Conservation (phyloP, 1,139 yeast genomes). For the Debaryomycetaceae sp. region DNA sequence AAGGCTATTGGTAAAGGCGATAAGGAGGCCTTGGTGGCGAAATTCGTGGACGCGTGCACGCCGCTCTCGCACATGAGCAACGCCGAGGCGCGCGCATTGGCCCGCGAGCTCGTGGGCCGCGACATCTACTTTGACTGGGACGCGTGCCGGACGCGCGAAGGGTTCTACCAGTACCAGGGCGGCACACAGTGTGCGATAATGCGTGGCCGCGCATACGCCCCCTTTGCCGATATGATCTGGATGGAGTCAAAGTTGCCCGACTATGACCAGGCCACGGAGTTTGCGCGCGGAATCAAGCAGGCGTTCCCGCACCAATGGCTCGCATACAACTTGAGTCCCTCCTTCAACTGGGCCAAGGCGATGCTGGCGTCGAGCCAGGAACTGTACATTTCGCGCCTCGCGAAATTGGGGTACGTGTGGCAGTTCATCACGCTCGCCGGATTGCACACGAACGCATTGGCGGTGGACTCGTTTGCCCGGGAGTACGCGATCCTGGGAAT, state of each 20-base stretch:
- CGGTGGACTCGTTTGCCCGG: slow-evolving; percentile 76
- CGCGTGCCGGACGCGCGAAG: slow-evolving; percentile 91
- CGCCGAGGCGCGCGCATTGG: slow-evolving; percentile 71
- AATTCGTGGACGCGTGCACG: slow-evolving; percentile 59
- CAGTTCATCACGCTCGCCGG: slow-evolving; percentile 98
- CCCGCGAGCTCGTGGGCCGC: slow-evolving; percentile 67
- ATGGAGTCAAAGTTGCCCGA: slow-evolving; percentile 98
- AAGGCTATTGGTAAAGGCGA: slow-evolving; percentile 49
- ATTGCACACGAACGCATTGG: slow-evolving; percentile 90
- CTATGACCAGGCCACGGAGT: slow-evolving; percentile 86
- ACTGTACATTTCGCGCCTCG: slow-evolving; percentile 81
- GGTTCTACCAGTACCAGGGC: slow-evolving; percentile 92
- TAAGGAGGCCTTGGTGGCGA: slow-evolving; percentile 53
- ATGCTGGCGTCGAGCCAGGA: slow-evolving; percentile 83
- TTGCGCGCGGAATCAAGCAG: slow-evolving; percentile 81
- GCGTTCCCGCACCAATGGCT: slow-evolving; percentile 86
- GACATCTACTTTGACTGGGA: slow-evolving; percentile 95
- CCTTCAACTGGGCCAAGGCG: slow-evolving; percentile 96
- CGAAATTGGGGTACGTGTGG: slow-evolving; percentile 91
- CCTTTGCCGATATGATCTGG: slow-evolving; percentile 95
- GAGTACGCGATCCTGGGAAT: slow-evolving; percentile 76
- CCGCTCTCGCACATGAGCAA: slow-evolving; percentile 71
- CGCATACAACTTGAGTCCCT: slow-evolving; percentile 91
- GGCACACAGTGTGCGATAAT: slow-evolving; percentile 97
- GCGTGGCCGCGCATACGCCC: slow-evolving; percentile 94